These are phyloP conservation scores for Fraxinus americana DNA, from an alignment of 257 asterid species.

Conservation along the genomic window DNA sequence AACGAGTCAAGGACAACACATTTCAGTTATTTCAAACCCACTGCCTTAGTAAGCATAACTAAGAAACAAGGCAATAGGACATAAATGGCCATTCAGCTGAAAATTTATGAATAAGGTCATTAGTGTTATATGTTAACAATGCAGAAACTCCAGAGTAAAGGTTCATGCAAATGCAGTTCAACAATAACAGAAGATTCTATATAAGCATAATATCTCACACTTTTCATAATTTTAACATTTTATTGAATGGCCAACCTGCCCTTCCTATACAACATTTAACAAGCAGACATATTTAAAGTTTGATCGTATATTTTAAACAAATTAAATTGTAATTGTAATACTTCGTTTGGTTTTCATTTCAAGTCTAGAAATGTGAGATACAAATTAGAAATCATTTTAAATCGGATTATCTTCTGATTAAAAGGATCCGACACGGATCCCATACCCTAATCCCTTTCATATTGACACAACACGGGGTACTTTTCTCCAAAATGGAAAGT, in stretches of 20 bases:
- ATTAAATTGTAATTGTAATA: too few relatives aligned
- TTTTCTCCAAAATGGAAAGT: not conserved
- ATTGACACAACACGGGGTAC: not conserved
- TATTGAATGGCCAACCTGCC: not conserved
- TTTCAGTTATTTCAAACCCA: not conserved
- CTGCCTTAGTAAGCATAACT: not conserved
- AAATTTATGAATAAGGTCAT: not conserved
- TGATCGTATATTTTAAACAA: too few relatives aligned
- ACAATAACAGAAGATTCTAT: not conserved
- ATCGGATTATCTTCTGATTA: not conserved
- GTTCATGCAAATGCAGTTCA: not conserved
- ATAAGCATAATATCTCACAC: conserved; percentile 1
- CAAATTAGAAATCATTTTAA: not conserved
- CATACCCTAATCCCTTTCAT: not conserved
- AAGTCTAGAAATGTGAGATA: not conserved
- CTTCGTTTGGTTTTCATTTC: too few relatives aligned
- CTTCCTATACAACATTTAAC: not conserved
- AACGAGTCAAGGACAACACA: not conserved
- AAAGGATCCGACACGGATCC: not conserved
- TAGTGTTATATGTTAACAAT: not conserved
- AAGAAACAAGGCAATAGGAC: conserved; percentile 6
- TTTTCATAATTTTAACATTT: not conserved
- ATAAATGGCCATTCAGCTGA: conserved; percentile 2
- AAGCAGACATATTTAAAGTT: not conserved
- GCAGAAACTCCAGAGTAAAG: not conserved